phyloP scores from a whole-genome alignment of 306 rosid species.

The Fragaria vesca region DNA sequence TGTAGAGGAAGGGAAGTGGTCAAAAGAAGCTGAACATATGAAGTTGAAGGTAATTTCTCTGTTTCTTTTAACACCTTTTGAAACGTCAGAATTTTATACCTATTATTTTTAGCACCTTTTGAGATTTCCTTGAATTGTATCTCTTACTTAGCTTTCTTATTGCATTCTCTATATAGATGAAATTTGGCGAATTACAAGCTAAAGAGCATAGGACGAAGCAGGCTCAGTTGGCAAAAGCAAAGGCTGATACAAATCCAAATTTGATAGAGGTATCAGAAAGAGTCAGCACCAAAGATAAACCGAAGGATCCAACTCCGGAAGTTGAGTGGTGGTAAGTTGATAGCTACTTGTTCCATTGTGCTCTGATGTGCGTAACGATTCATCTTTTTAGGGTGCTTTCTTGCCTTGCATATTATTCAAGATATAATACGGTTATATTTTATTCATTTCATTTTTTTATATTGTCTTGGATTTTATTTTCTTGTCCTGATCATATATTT shows the following conservation, averaged over 20 bases:
- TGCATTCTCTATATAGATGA: conserved; percentile 46
- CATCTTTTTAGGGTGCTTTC: neutral
- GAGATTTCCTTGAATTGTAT: conserved; percentile 2
- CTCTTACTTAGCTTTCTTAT: neutral
- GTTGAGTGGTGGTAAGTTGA: conserved; percentile 93
- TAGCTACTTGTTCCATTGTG: conserved; percentile 3
- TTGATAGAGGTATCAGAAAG: conserved; percentile 88
- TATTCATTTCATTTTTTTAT: neutral
- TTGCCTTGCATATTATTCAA: too few species aligned
- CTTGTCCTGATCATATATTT: neutral
- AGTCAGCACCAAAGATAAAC: conserved; percentile 75
- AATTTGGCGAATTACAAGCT: conserved; percentile 98
- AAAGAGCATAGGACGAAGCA: conserved; percentile 91
- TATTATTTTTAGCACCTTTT: neutral
- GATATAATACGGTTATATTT: neutral
- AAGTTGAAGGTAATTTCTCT: conserved; percentile 66
- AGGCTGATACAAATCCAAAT: conserved; percentile 94
- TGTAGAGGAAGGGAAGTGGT: conserved; percentile 98
- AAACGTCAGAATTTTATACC: too few species aligned
- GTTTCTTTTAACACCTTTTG: neutral
- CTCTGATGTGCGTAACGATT: neutral
- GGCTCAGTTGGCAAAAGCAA: conserved; percentile 94
- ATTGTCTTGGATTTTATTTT: neutral
- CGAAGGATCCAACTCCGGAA: conserved; percentile 84
- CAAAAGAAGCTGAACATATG: conserved; percentile 82